A percentile compares a stretch with the other conserved stretches of the same genome.
These are phyloP conservation scores for Pseudogymnoascus verrucosus DNA, from an alignment of 2,329 filamentous ascomycete species.

Conservation along the genomic window DNA sequence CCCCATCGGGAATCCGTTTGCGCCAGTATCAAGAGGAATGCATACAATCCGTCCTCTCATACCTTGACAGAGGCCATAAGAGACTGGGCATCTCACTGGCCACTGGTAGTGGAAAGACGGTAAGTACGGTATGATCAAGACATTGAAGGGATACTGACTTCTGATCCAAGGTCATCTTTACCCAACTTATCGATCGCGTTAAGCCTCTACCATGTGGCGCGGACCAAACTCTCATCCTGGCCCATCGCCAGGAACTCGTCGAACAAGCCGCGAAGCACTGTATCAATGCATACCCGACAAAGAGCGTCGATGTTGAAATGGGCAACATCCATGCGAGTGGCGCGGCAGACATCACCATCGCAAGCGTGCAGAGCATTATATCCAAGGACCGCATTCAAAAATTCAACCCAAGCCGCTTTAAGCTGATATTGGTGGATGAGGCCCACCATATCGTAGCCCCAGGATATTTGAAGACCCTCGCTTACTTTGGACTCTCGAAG, in stretches of 20 bases:
- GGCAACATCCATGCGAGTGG: slow-evolving; percentile 68
- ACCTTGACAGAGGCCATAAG: slow-evolving; percentile 64
- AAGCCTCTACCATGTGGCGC: slow-evolving; percentile 46
- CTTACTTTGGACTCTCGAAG: slow-evolving; percentile 67
- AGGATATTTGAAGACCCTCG: slow-evolving; percentile 65
- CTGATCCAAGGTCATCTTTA: slow-evolving; percentile 72
- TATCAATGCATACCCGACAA: slow-evolving; percentile 66
- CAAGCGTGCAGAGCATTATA: slow-evolving; percentile 77
- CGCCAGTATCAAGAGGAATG: slow-evolving; percentile 88
- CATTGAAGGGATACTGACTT: background rate
- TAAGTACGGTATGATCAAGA: slow-evolving; percentile 30
- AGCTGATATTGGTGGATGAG: slow-evolving; percentile 89
- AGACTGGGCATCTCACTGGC: slow-evolving; percentile 78
- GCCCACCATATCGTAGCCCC: slow-evolving; percentile 91
- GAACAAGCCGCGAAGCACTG: slow-evolving; percentile 91
- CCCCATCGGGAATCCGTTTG: slow-evolving; percentile 43
- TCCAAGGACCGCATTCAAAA: slow-evolving; percentile 72
- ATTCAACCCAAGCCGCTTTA: slow-evolving; percentile 72
- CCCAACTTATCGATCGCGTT: slow-evolving; percentile 80
- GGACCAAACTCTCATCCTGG: slow-evolving; percentile 79
- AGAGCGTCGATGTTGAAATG: slow-evolving; percentile 87
- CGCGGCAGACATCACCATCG: slow-evolving; percentile 82
- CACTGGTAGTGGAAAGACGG: slow-evolving; percentile 84
- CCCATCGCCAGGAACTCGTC: slow-evolving; percentile 85
- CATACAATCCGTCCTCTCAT: slow-evolving; percentile 68